Conservation (phyloP, 2,329 filamentous ascomycete genomes). For the Fonsecaea erecta region DNA sequence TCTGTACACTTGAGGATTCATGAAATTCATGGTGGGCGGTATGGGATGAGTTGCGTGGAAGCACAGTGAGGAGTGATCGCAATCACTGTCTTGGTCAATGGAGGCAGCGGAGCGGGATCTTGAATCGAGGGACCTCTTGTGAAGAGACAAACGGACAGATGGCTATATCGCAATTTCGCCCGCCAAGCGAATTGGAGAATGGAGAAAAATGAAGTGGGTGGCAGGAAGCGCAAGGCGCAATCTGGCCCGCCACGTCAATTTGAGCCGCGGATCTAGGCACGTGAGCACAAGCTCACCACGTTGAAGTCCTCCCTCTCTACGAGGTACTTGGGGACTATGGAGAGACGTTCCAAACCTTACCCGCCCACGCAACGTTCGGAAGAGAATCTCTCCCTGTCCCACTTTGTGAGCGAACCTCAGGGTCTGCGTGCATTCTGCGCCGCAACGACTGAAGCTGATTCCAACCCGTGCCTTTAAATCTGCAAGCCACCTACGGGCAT, state of each 20-base stretch:
- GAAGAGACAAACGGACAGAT: slow-evolving; percentile 22
- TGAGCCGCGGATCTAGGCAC: neutral
- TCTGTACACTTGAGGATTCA: slow-evolving; percentile 30
- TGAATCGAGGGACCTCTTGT: neutral
- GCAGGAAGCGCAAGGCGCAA: neutral
- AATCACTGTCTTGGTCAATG: neutral
- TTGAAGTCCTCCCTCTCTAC: neutral
- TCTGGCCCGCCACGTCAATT: neutral
- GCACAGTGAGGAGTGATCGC: neutral
- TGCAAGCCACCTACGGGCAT: neutral
- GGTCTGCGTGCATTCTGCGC: neutral
- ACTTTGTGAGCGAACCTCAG: neutral
- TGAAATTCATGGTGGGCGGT: slow-evolving; percentile 22
- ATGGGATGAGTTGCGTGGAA: neutral
- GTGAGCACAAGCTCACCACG: neutral
- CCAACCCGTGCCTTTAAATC: neutral
- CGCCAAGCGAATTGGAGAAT: slow-evolving; percentile 2
- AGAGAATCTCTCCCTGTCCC: neutral
- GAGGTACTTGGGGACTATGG: too few species aligned
- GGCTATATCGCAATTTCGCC: slow-evolving; percentile 12
- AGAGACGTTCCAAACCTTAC: neutral
- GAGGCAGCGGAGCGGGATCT: neutral
- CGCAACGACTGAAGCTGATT: neutral
- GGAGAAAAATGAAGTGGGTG: slow-evolving; percentile 3
- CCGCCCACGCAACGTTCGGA: neutral